Conservation (phyloP, 805 yeast species). For the Kockiozyma suomiensis region DNA sequence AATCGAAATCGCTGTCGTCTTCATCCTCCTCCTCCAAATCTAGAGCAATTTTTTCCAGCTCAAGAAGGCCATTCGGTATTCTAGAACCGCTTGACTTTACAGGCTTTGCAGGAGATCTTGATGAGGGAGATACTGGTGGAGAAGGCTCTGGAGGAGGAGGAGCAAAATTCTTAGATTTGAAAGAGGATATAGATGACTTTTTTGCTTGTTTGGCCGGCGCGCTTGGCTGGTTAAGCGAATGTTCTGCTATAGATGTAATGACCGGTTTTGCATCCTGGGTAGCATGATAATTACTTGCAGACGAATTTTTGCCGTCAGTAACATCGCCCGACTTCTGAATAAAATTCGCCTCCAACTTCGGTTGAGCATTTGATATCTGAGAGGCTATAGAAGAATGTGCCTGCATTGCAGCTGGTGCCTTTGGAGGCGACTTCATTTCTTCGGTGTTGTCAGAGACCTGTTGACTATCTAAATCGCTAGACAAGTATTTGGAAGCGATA, state of each 20-base stretch:
- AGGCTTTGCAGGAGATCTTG: neutral
- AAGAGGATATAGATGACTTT: constrained; percentile 2
- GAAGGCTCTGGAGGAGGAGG: neutral
- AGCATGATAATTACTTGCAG: neutral
- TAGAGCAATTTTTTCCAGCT: constrained; percentile 33
- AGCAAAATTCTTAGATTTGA: constrained; percentile 10
- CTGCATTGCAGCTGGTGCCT: no score
- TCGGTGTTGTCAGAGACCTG: no score
- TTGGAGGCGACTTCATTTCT: no score
- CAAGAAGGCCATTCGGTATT: constrained; percentile 22
- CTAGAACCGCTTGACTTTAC: neutral
- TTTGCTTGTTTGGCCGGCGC: neutral
- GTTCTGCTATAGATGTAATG: neutral
- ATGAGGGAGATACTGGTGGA: neutral
- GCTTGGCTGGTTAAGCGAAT: neutral
- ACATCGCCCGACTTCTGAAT: no score
- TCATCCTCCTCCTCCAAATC: constrained; percentile 53
- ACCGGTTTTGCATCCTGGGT: neutral
- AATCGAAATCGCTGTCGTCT: constrained; percentile 58
- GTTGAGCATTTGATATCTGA: no score
- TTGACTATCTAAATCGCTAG: no score
- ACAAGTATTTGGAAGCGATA: no score
- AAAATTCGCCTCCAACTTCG: no score
- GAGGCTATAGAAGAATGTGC: no score
- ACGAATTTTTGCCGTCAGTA: no score